phyloP scores from a whole-genome alignment of 2,329 filamentous ascomycete species.

The Mycocentrospora acerina region DNA sequence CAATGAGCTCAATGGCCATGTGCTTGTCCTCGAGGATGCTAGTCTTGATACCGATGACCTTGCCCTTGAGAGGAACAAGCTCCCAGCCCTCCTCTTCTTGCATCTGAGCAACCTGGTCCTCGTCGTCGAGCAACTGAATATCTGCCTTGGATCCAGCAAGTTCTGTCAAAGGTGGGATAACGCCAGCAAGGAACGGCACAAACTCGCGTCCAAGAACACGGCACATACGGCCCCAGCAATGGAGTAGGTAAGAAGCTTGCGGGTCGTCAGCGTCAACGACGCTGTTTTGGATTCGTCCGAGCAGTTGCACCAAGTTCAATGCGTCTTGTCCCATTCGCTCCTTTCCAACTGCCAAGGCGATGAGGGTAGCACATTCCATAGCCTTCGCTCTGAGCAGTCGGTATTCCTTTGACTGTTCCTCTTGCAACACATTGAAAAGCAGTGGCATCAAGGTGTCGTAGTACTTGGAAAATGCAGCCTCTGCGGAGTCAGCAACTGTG shows the following conservation, averaged over 20 bases:
- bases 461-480: slow-evolving; percentile 91
- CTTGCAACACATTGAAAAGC: slow-evolving; percentile 82
- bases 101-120: slow-evolving; percentile 88
- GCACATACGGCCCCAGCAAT: slow-evolving; percentile 99
- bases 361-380: slow-evolving; percentile 98
- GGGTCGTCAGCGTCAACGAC: slow-evolving; percentile 93
- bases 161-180: slow-evolving; percentile 91
- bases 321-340: slow-evolving; percentile 88
- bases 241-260: slow-evolving; percentile 93
- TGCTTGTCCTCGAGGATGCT: slow-evolving; percentile 98
- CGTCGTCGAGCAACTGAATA: slow-evolving; percentile 92
- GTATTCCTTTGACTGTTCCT: slow-evolving; percentile 92
- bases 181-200: slow-evolving; percentile 84
- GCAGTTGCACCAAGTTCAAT: slow-evolving; percentile 79
- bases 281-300: slow-evolving; percentile 77
- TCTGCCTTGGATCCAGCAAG: slow-evolving; percentile 94
- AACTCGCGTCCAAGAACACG: slow-evolving; percentile 89
- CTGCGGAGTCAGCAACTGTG: slow-evolving; percentile 97
- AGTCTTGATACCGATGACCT: slow-evolving; percentile 97
- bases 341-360: slow-evolving; percentile 91
- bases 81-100: slow-evolving; percentile 98
- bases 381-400: slow-evolving; percentile 90
- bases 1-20: slow-evolving; percentile 97
- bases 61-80: slow-evolving; percentile 92
- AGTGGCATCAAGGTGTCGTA: slow-evolving; percentile 96